Conservation (phyloP, 306 rosid genomes). For the Lupinus albus region DNA sequence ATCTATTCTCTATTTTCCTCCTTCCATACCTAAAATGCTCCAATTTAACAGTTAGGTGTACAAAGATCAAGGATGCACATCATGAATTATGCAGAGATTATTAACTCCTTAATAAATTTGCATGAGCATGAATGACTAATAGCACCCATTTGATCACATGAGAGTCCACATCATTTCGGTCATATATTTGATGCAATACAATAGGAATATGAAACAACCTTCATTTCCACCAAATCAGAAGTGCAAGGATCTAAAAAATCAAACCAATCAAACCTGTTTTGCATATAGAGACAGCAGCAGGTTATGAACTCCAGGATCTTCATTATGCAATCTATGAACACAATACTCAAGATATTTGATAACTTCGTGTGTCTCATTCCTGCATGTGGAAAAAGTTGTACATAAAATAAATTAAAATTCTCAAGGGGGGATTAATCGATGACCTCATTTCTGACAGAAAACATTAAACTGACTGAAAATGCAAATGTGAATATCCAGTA, state of each 20-base stretch:
- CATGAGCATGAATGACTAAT: constrained; percentile 14
- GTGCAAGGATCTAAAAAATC: constrained; percentile 28
- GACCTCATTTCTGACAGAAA: too few species aligned
- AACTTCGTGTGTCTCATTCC: constrained; percentile 99
- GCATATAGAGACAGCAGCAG: constrained; percentile 92
- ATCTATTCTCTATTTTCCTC: neutral
- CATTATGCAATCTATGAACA: constrained; percentile 89
- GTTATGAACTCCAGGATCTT: constrained; percentile 97
- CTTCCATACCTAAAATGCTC: neutral
- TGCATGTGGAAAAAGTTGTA: constrained; percentile 48
- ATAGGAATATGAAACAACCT: constrained; percentile 15
- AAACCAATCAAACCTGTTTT: constrained; percentile 76
- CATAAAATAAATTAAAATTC: constrained; percentile 20
- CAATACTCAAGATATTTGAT: constrained; percentile 93
- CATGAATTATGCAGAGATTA: constrained; percentile 5
- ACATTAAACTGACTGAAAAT: constrained; percentile 38
- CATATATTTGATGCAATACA: constrained; percentile 18
- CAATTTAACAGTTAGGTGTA: neutral
- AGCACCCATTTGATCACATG: constrained; percentile 29
- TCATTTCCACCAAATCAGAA: constrained; percentile 30
- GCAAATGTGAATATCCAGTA: constrained; percentile 43
- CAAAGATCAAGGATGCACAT: constrained; percentile 1
- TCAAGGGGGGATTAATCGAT: neutral
- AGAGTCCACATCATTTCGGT: constrained; percentile 12
- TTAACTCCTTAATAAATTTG: constrained; percentile 5